These are phyloP conservation scores for Leishmania tropica DNA, from an alignment of 208 protist species.

Conservation along the genomic window DNA sequence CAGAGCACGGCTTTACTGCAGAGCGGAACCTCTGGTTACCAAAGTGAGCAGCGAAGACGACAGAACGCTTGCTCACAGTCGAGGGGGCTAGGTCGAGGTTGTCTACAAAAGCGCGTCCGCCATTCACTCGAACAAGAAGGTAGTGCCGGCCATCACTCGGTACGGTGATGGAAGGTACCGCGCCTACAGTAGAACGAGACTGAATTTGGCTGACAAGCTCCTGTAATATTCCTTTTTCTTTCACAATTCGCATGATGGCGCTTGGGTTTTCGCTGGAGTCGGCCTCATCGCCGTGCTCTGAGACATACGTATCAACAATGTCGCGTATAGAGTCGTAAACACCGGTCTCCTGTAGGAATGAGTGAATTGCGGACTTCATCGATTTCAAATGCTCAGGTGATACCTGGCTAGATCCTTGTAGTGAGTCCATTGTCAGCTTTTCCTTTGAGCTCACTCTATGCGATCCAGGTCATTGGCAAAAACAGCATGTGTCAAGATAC, in stretches of 20 bases:
- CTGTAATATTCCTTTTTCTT: constrained; percentile 85
- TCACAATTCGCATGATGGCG: constrained; percentile 84
- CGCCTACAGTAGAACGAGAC: constrained; percentile 20
- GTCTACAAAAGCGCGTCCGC: constrained; percentile 92
- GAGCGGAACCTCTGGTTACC: constrained; percentile 84
- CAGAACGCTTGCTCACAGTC: constrained; percentile 37
- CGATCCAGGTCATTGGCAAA: neutral
- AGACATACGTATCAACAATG: constrained; percentile 87
- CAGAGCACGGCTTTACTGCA: constrained; percentile 33
- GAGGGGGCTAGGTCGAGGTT: constrained; percentile 70
- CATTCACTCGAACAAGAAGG: constrained; percentile 77
- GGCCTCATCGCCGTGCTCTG: constrained; percentile 51
- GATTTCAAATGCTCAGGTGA: constrained; percentile 61
- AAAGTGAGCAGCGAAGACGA: constrained; percentile 87
- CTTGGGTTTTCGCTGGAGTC: constrained; percentile 40
- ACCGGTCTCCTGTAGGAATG: constrained; percentile 77
- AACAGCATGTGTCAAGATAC: neutral
- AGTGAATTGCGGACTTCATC: constrained; percentile 82
- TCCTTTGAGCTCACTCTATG: neutral
- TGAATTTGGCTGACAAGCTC: constrained; percentile 64
- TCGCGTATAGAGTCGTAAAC: constrained; percentile 90
- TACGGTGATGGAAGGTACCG: constrained; percentile 10
- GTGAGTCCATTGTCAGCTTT: constrained; percentile 31
- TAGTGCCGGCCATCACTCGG: constrained; percentile 57
- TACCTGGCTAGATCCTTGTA: constrained; percentile 21